These are phyloP conservation scores for Serpula lacrymans DNA, from an alignment of 768 basidiomycete genomes.

Conservation along the genomic window DNA sequence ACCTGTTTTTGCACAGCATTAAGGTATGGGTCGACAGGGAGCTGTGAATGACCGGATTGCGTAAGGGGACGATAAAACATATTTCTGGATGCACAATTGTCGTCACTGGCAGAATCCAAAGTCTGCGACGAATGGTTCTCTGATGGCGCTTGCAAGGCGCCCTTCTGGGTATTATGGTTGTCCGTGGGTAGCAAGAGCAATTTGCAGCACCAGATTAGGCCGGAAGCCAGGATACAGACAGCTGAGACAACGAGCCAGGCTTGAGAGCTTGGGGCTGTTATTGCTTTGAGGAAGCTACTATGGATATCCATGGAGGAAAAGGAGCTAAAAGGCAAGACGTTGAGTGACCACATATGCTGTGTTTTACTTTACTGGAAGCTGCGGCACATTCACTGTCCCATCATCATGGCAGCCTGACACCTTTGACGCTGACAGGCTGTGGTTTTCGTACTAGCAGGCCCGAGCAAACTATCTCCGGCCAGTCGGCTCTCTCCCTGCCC, in stretches of 20 bases:
- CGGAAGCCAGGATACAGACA: slow-evolving; percentile 3
- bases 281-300: no score
- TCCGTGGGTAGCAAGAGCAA: not conserved
- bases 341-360: slow-evolving; percentile 7
- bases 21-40: slow-evolving; percentile 2
- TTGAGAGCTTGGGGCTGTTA: no score
- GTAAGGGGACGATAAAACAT: slow-evolving; percentile 9
- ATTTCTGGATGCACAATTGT: slow-evolving; percentile 19
- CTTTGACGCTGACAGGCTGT: no score
- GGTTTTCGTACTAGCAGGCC: no score
- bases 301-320: slow-evolving; percentile 1
- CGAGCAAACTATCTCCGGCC: no score
- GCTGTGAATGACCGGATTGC: slow-evolving; percentile 6
- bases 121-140: not conserved
- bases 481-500: no score
- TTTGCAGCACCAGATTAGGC: slow-evolving; percentile 8
- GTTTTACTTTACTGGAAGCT: not conserved
- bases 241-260: not conserved
- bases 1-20: slow-evolving; percentile 2
- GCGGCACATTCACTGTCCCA: slow-evolving; percentile 1
- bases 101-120: not conserved
- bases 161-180: slow-evolving; percentile 3
- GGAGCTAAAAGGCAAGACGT: not conserved
- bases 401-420: not conserved
- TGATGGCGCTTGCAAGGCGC: not conserved